Evolutionary conservation across 139 green algal genomes (phyloP), one percentile per base, ranked within the genome.

Genomic region (Chlamydomonas sp.): DNA sequence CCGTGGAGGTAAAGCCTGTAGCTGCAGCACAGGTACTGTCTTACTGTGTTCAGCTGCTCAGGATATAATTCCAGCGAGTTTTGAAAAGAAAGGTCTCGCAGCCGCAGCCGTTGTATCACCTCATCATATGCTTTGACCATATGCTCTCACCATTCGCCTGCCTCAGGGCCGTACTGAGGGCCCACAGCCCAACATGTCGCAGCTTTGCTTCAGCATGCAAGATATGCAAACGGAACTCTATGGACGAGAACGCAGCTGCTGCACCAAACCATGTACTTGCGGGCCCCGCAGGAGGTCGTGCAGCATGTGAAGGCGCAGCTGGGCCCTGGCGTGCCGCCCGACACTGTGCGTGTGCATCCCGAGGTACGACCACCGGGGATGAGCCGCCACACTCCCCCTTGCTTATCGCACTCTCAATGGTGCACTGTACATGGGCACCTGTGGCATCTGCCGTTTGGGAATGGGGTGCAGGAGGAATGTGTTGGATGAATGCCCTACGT

Each of bases 1-100:
- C 78, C 3, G 57, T 86, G 1, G 17, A 96, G 91, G 94, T 92
- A 63, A 58, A 66, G n/a, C 0, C 60, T 49, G 31, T 14, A 82
- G 15, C 31, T 78, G 77, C 58, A 84, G 77, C 76, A 85, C 63
- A 67, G 17, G n/a, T 15, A n/a, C 9, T 75, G 10, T 59, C 63
- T 12, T 20, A 77, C 7, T 60, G 63, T 75, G 63, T 75, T 17
- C 63, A 10, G 7, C 15, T 59, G 31, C 31, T 49, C 31, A 49
- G 31, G 31, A 49, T 49, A 49, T 49, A 49, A 49, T 49, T 49
- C 31, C 31, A 49, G 31, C 31, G 31, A 49, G 31, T 7, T 16
- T 16, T 77, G 10, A 71, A 71, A 71, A 71, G 66, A 10, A 71
- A 14, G 10, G 66, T 10, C 10, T 71, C 12, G 66, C 66, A 71